phyloP scores from a whole-genome alignment of 208 protist genomes.

The Leptomonas pyrrhocoris region DNA sequence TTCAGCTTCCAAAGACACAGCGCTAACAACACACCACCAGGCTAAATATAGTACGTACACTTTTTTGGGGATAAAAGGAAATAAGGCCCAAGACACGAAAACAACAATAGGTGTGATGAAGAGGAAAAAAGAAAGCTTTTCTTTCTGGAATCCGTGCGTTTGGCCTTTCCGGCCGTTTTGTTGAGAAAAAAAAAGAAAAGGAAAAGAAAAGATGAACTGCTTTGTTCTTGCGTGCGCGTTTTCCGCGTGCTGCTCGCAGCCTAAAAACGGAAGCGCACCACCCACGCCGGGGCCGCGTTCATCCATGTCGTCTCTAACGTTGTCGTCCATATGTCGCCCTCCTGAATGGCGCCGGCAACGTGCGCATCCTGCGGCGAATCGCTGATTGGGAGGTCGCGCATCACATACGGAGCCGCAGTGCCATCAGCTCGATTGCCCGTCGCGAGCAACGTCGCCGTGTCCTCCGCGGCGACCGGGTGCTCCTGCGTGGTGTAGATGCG shows the following conservation, averaged over 20 bases:
- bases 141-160: too few relatives aligned
- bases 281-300: slow-evolving; percentile 64
- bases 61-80: too few relatives aligned
- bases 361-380: slow-evolving; percentile 3
- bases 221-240: not conserved
- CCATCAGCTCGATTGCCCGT: slow-evolving; percentile 23
- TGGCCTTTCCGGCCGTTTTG: too few relatives aligned
- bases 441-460: slow-evolving; percentile 26
- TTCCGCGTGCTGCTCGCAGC: not conserved
- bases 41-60: slow-evolving; percentile 1
- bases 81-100: too few relatives aligned
- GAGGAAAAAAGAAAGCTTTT: not conserved
- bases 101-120: not conserved
- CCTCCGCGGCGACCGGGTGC: slow-evolving; percentile 19
- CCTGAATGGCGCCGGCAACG: slow-evolving; percentile 10
- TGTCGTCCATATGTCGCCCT: slow-evolving; percentile 31
- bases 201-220: slow-evolving; percentile 3
- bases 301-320: slow-evolving; percentile 72
- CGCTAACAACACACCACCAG: too few relatives aligned
- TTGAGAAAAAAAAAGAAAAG: slow-evolving; percentile 7
- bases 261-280: slow-evolving; percentile 57
- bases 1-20: too few relatives aligned
- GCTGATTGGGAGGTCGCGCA: slow-evolving; percentile 9
- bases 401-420: slow-evolving; percentile 17
- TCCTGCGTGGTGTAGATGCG: slow-evolving; percentile 26